Percentiles rank a stretch among this genome's conserved stretches.
phyloP scores from a whole-genome alignment of 1,284 basidiomycete species.

The Tetrapyrgos nigripes region DNA sequence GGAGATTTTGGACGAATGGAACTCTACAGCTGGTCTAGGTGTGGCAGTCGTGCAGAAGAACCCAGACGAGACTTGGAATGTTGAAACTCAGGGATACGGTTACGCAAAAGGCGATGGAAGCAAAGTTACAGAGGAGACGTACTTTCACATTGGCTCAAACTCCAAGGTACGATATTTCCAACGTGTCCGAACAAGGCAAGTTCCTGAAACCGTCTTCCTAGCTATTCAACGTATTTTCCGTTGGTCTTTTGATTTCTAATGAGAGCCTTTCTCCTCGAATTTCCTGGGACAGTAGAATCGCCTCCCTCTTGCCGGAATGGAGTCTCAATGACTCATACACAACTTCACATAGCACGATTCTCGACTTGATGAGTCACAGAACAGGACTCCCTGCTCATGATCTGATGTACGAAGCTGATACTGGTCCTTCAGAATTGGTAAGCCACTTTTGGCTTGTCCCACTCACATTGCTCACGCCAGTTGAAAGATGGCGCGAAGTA shows the following conservation, averaged over 20 bases:
- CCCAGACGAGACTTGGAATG: slow-evolving; percentile 16
- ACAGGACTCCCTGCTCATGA: slow-evolving; percentile 31
- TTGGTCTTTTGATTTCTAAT: slow-evolving; percentile 31
- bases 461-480: no score
- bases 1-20: slow-evolving; percentile 22
- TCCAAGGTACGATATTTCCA: slow-evolving; percentile 10
- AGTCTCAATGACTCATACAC: slow-evolving; percentile 27
- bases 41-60: slow-evolving; percentile 26
- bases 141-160: slow-evolving; percentile 17
- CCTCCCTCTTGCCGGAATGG: slow-evolving; percentile 28
- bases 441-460: neutral
- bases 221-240: slow-evolving; percentile 26
- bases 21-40: slow-evolving; percentile 26
- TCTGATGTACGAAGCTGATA: slow-evolving; percentile 20
- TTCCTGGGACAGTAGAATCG: slow-evolving; percentile 27
- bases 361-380: slow-evolving; percentile 30
- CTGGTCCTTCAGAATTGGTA: neutral
- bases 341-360: slow-evolving; percentile 22
- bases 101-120: slow-evolving; percentile 14
- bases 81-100: slow-evolving; percentile 18
- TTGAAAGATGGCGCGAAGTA: no score
- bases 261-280: slow-evolving; percentile 22
- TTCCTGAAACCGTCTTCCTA: slow-evolving; percentile 40
- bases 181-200: slow-evolving; percentile 36
- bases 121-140: slow-evolving; percentile 10